Conservation (phyloP, 2,329 filamentous ascomycete species). For the Exserohilum turcica region DNA sequence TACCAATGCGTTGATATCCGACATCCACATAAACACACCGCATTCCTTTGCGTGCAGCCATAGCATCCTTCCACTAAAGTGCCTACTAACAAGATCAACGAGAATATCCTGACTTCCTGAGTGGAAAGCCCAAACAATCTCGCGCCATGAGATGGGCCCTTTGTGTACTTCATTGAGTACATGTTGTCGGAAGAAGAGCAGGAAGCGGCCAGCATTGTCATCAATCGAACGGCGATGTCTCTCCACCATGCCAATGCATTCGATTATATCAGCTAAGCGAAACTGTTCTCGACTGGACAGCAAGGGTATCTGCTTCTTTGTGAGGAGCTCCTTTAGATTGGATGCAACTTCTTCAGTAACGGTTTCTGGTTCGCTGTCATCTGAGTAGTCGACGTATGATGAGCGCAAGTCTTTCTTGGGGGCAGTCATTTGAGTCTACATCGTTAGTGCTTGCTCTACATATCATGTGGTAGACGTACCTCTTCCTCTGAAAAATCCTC, state of each 20-base stretch:
- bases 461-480: conserved; percentile 38
- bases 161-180: conserved; percentile 68
- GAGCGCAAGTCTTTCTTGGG: conserved; percentile 56
- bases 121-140: conserved; percentile 86
- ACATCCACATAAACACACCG: conserved; percentile 94
- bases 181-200: conserved; percentile 85
- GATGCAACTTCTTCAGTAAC: conserved; percentile 74
- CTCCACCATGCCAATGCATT: conserved; percentile 83
- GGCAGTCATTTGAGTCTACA: conserved; percentile 46
- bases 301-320: conserved; percentile 73
- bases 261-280: conserved; percentile 79
- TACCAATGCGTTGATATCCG: conserved; percentile 76
- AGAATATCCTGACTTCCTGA: conserved; percentile 88
- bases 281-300: conserved; percentile 87
- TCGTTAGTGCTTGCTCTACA: conserved; percentile 7
- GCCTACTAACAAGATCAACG: conserved; percentile 77
- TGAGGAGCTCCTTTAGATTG: conserved; percentile 76
- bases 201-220: conserved; percentile 83
- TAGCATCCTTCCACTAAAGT: conserved; percentile 77
- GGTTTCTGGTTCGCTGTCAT: conserved; percentile 63
- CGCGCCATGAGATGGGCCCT: conserved; percentile 69
- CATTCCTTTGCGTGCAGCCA: conserved; percentile 87
- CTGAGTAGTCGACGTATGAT: conserved; percentile 58
- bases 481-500: conserved; percentile 56
- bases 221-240: conserved; percentile 88